phyloP scores from a whole-genome alignment of 1,284 basidiomycete species.

The Apiotrichum porosum region DNA sequence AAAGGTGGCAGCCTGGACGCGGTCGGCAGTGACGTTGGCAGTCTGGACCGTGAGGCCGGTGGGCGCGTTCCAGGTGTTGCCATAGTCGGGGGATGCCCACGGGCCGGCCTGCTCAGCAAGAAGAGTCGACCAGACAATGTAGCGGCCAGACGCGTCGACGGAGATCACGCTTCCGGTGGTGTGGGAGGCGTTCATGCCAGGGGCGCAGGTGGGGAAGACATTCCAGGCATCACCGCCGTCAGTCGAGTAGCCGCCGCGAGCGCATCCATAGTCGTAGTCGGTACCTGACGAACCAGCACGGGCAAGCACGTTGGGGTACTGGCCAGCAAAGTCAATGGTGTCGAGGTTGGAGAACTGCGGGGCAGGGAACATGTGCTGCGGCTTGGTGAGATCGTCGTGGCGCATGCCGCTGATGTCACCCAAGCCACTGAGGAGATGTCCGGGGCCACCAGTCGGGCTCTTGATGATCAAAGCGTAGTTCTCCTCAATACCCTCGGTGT shows the following conservation, averaged over 20 bases:
- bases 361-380: background rate
- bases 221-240: background rate
- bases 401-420: background rate
- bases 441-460: background rate
- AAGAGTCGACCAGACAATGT: background rate
- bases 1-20: background rate
- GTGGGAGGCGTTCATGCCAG: background rate
- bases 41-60: background rate
- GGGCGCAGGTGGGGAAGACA: background rate
- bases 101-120: background rate
- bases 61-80: background rate
- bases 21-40: background rate
- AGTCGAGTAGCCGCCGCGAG: background rate
- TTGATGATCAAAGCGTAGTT: background rate
- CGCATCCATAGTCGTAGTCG: background rate
- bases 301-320: background rate
- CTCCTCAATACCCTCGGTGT: background rate
- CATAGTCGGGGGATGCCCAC: background rate
- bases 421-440: background rate
- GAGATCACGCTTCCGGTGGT: background rate
- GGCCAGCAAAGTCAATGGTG: background rate
- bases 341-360: background rate
- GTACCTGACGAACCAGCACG: background rate
- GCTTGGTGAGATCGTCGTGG: conserved; percentile 1
- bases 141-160: background rate